Base-by-base conservation (phyloP, 768 basidiomycete genomes). In the Kockovaella imperatae region DNA sequence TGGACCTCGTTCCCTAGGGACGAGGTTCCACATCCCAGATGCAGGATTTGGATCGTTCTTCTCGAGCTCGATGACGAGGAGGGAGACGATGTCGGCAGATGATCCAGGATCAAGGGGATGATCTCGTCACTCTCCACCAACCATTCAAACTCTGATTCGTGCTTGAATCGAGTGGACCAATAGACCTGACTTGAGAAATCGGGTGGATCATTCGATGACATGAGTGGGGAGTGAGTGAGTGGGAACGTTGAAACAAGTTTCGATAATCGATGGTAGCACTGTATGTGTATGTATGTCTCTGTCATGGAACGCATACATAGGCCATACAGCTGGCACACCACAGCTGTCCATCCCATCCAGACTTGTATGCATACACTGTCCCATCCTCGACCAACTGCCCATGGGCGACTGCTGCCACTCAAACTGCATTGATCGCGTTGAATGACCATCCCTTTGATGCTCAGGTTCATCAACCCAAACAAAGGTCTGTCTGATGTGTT, bases 1-100 rank as follows among this genome's bases (percentile, higher is more conserved):
- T 47, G 35, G 11, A 55, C 18, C n/a, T 57, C 42, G 0, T n/a
- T 21, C 1, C 59, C 56, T 18, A 66, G 45, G 1, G 40, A 46
- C 10, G 56, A 58, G 11, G 64, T 62, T 5, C 64, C 64, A 24
- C 54, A 53, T n/a, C 64, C 64, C 42, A 66, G 59, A 49, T 66
- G 64, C 6, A 66, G 40, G 14, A 66, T 38, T 14, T 57, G 36
- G 40, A 53, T 21, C 24, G 42, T 35, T 29, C 36, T 38, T n/a
- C n/a, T n/a, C n/a, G n/a, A n/a, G n/a, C n/a, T n/a, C n/a, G n/a
- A n/a, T n/a, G n/a, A n/a, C n/a, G n/a, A n/a, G n/a, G n/a, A n/a
- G n/a, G n/a, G n/a, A n/a, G n/a, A n/a, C n/a, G n/a, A n/a, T n/a
- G n/a, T n/a, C n/a, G n/a, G n/a, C 30, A 44, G 43, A 7, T 42